Conservation (phyloP, 1,284 basidiomycete genomes). For the Pseudozyma pruni region DNA sequence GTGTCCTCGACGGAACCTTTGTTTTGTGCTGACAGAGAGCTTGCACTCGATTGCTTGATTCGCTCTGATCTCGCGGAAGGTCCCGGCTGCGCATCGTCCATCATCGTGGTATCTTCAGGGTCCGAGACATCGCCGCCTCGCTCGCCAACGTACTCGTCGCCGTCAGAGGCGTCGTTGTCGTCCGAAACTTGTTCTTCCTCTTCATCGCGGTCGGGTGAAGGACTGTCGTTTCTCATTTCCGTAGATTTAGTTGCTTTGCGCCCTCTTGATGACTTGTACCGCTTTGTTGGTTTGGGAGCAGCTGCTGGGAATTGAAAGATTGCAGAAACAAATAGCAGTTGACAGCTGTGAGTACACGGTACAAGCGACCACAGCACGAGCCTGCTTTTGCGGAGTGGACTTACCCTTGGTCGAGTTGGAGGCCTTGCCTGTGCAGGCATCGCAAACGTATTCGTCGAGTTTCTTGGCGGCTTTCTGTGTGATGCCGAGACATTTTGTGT, state of each 20-base stretch:
- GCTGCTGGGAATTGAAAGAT: neutral
- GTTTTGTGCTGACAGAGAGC: neutral
- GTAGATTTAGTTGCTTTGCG: constrained; percentile 6
- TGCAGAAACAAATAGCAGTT: too few relatives aligned
- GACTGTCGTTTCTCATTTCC: neutral
- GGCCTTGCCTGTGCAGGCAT: constrained; percentile 33
- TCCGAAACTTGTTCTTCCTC: constrained; percentile 16
- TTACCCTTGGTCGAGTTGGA: constrained; percentile 30
- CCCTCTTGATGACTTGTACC: constrained; percentile 23
- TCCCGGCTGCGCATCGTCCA: constrained; percentile 1
- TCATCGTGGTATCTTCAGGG: constrained; percentile 15
- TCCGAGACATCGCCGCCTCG: constrained; percentile 17
- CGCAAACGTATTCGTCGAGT: constrained; percentile 60
- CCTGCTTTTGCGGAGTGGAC: constrained; percentile 14
- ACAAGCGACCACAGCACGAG: too few relatives aligned
- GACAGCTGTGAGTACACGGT: too few relatives aligned
- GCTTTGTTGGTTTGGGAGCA: constrained; percentile 14
- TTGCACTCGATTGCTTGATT: neutral
- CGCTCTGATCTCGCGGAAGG: constrained; percentile 1
- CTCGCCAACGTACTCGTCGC: constrained; percentile 26
- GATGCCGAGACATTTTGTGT: constrained; percentile 62
- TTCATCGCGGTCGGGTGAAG: constrained; percentile 6
- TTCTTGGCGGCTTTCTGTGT: constrained; percentile 56
- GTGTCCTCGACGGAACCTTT: constrained; percentile 2
- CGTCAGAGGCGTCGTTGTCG: constrained; percentile 21